A percentile compares a stretch with the other conserved stretches of the same genome.
Evolutionary conservation across 345 rosid species (phyloP).

Genomic region (Cardiospermum halicacabum): DNA sequence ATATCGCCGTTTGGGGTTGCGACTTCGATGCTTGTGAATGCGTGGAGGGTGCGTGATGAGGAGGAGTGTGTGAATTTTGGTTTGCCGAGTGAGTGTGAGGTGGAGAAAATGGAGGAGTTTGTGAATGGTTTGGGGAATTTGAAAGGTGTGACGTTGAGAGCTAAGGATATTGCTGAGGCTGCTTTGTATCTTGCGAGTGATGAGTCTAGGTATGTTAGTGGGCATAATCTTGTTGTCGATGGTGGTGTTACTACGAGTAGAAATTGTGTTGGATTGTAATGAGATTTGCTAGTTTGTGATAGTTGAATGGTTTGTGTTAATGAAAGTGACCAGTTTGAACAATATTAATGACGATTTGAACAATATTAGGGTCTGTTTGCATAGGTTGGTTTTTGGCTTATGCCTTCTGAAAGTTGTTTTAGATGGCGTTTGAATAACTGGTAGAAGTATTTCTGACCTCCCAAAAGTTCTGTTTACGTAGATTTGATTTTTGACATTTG

Average conservation of each 20-base stretch:
- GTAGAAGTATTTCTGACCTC: too few species aligned
- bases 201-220: conserved; percentile 81
- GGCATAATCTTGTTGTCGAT: conserved; percentile 84
- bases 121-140: conserved; percentile 59
- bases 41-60: conserved; percentile 46
- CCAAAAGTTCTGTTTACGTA: too few species aligned
- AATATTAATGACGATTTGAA: too few species aligned
- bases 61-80: conserved; percentile 29
- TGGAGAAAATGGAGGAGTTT: conserved; percentile 64
- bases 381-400: too few species aligned
- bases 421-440: too few species aligned
- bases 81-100: conserved; percentile 34
- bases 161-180: conserved; percentile 76
- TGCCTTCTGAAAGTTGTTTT: too few species aligned
- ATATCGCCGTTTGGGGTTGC: conserved; percentile 91
- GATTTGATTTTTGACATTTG: too few species aligned
- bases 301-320: background rate
- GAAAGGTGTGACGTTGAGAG: conserved; percentile 51
- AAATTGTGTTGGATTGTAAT: conserved; percentile 75
- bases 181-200: conserved; percentile 76
- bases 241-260: conserved; percentile 74
- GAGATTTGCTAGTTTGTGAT: background rate
- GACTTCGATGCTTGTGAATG: conserved; percentile 64
- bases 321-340: too few species aligned
- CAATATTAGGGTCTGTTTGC: too few species aligned